phyloP scores from a whole-genome alignment of 2,329 filamentous ascomycete species.

The Davidsoniella australis region DNA sequence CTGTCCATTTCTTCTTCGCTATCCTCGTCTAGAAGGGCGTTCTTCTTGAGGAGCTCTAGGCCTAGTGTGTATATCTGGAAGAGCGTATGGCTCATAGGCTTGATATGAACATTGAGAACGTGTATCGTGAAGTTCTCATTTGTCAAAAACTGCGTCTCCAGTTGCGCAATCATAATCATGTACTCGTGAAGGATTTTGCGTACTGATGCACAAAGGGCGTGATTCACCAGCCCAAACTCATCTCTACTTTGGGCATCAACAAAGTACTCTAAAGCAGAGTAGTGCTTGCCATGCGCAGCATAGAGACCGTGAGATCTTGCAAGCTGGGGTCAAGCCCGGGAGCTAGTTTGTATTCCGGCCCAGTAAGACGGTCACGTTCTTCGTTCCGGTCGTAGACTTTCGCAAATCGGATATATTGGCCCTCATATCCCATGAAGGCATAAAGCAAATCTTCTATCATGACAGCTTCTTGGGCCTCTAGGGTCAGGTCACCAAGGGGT shows the following conservation, averaged over 20 bases:
- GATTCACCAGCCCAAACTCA: constrained; percentile 87
- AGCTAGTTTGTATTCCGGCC: constrained; percentile 63
- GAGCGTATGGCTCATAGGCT: constrained; percentile 82
- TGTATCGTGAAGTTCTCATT: constrained; percentile 83
- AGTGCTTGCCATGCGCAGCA: constrained; percentile 89
- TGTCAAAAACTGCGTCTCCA: constrained; percentile 83
- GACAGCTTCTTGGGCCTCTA: constrained; percentile 70
- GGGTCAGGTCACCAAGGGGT: constrained; percentile 52
- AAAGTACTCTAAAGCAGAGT: constrained; percentile 78
- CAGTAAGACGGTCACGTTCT: constrained; percentile 73
- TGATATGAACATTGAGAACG: constrained; percentile 77
- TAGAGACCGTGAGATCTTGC: constrained; percentile 69
- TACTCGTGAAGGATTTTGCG: constrained; percentile 87
- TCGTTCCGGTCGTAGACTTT: constrained; percentile 67
- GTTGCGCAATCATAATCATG: constrained; percentile 74
- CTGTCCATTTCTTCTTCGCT: constrained; percentile 54
- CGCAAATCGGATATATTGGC: constrained; percentile 84
- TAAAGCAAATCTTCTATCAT: constrained; percentile 84
- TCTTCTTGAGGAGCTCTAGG: constrained; percentile 73
- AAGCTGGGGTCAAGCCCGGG: constrained; percentile 80
- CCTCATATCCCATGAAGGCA: constrained; percentile 95
- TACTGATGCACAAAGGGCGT: constrained; percentile 89
- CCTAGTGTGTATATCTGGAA: constrained; percentile 76
- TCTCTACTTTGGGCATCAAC: constrained; percentile 86
- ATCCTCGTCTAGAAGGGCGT: constrained; percentile 71